Percentiles rank a stretch among this genome's conserved stretches.
Evolutionary conservation across 1,284 basidiomycete genomes (phyloP).

Genomic region (Puccinia horiana): DNA sequence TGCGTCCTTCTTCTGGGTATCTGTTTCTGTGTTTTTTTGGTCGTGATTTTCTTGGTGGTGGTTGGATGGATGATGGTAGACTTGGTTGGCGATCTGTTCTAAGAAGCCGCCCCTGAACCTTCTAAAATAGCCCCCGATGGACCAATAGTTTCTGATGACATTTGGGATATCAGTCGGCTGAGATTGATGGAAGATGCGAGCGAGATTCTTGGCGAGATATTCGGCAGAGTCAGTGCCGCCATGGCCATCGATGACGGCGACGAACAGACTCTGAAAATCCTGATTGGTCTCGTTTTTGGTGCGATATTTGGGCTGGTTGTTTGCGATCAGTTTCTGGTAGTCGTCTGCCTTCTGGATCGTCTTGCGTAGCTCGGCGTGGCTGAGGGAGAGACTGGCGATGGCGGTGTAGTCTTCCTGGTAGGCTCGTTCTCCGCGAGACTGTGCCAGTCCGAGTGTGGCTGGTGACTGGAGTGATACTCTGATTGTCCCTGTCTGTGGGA

Average conservation of each 20-base stretch:
- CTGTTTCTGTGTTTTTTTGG: background rate
- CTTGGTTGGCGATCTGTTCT: constrained; percentile 10
- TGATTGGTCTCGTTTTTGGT: background rate
- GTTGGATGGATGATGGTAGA: background rate
- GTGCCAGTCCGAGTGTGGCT: constrained; percentile 1
- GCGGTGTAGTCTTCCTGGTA: constrained; percentile 31
- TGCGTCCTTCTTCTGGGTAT: background rate
- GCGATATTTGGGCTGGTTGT: constrained; percentile 3
- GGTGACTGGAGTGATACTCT: background rate
- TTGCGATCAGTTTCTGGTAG: background rate
- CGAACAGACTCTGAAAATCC: constrained; percentile 12
- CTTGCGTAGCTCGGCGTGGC: background rate
- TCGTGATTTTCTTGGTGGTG: background rate
- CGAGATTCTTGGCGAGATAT: constrained; percentile 7
- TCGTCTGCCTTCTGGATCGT: background rate
- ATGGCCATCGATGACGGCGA: constrained; percentile 38
- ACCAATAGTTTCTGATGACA: constrained; percentile 26
- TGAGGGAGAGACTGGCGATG: constrained; percentile 11
- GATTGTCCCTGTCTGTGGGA: constrained; percentile 14
- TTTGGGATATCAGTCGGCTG: background rate
- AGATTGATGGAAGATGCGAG: constrained; percentile 26
- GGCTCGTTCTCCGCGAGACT: constrained; percentile 36
- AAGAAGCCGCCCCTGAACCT: constrained; percentile 39
- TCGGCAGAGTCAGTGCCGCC: constrained; percentile 32
- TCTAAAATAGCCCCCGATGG: constrained; percentile 33